Percentiles rank a stretch among this genome's conserved stretches.
phyloP scores from a whole-genome alignment of 192 early-diverging fungal genomes.

The Mortierella hygrophila region DNA sequence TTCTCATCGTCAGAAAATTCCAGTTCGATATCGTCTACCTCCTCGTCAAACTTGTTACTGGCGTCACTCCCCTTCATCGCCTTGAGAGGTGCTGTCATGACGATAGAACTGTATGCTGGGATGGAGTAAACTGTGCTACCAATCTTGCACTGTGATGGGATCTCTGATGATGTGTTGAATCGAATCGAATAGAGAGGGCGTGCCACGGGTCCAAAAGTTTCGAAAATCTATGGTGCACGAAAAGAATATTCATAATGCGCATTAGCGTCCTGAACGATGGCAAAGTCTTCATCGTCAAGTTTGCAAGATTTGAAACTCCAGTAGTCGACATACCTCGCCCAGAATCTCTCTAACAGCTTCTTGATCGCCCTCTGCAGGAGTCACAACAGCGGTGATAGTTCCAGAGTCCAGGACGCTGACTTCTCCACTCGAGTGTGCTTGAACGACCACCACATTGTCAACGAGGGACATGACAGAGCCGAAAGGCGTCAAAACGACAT shows the following conservation, averaged over 20 bases:
- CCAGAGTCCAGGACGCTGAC: constrained; percentile 80
- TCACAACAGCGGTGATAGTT: constrained; percentile 67
- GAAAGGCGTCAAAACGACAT: constrained; percentile 64
- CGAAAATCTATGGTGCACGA: constrained; percentile 70
- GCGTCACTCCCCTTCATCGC: constrained; percentile 90
- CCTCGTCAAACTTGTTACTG: constrained; percentile 94
- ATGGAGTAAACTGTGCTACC: constrained; percentile 74
- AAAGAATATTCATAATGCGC: neutral
- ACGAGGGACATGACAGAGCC: constrained; percentile 81
- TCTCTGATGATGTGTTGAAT: constrained; percentile 74
- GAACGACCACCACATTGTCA: constrained; percentile 78
- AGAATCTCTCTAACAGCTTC: constrained; percentile 71
- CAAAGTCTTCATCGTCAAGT: neutral
- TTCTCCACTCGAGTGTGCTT: constrained; percentile 61
- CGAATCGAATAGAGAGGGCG: constrained; percentile 87
- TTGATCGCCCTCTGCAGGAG: neutral
- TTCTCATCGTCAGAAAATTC: constrained; percentile 98
- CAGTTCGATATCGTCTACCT: constrained; percentile 81
- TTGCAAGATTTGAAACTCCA: constrained; percentile 15
- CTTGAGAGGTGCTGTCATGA: constrained; percentile 74
- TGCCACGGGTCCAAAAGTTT: constrained; percentile 93
- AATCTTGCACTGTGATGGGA: constrained; percentile 60
- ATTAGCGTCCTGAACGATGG: neutral
- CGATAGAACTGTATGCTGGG: constrained; percentile 71
- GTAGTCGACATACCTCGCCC: constrained; percentile 62